Conservation (phyloP, 495 filamentous ascomycete genomes). For the Hypoxylon rickii region DNA sequence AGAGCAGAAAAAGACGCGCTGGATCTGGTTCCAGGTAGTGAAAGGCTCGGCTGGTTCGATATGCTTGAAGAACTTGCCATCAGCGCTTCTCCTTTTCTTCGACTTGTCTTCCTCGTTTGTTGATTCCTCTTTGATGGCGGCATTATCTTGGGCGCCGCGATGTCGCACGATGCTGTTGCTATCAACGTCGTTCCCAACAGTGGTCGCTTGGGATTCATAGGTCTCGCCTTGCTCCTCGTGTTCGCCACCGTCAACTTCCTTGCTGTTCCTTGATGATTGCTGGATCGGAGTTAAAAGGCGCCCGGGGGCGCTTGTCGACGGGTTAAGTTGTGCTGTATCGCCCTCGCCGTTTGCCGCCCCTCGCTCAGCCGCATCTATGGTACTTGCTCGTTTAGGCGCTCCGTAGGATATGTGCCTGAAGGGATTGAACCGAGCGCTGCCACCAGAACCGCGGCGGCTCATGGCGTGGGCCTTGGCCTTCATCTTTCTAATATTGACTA, state of each 20-base stretch:
- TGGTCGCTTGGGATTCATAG: slow-evolving; percentile 34
- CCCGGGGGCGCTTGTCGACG: slow-evolving; percentile 30
- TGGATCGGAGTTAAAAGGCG: slow-evolving; percentile 24
- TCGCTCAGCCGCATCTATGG: slow-evolving; percentile 31
- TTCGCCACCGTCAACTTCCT: slow-evolving; percentile 19
- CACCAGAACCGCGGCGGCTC: slow-evolving; percentile 35
- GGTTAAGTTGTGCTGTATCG: slow-evolving; percentile 17
- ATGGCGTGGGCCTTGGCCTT: slow-evolving; percentile 39
- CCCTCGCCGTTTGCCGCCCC: slow-evolving; percentile 8
- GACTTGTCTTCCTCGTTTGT: slow-evolving; percentile 35
- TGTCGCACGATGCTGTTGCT: slow-evolving; percentile 9
- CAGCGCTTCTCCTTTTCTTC: slow-evolving; percentile 41
- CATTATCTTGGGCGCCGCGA: slow-evolving; percentile 11
- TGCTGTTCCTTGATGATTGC: slow-evolving; percentile 22
- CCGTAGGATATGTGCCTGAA: slow-evolving; percentile 40
- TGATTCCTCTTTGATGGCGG: not conserved
- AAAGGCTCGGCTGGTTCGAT: slow-evolving; percentile 55
- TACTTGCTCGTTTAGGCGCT: slow-evolving; percentile 27
- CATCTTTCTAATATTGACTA: slow-evolving; percentile 44
- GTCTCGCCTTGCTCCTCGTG: slow-evolving; percentile 21
- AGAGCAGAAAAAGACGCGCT: slow-evolving; percentile 72
- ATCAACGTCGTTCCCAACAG: slow-evolving; percentile 18
- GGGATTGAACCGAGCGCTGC: slow-evolving; percentile 38
- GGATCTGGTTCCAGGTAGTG: slow-evolving; percentile 71
- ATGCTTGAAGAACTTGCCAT: slow-evolving; percentile 44